These are phyloP conservation scores for Curvularia sp. DNA, from an alignment of 2,329 filamentous ascomycete species.

Conservation along the genomic window DNA sequence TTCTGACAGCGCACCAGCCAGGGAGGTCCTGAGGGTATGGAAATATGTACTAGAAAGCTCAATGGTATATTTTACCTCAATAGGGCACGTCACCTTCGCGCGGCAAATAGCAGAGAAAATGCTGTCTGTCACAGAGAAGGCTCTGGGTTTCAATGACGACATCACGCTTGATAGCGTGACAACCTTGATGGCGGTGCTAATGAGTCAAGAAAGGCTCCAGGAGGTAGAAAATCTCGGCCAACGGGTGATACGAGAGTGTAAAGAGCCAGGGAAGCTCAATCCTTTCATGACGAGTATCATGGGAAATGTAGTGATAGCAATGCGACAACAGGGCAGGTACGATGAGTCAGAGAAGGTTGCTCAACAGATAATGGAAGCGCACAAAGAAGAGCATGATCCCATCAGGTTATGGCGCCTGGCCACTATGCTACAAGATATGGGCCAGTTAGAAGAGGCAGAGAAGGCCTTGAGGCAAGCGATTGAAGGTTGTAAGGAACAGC, in stretches of 20 bases:
- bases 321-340: not conserved
- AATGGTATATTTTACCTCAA: not conserved
- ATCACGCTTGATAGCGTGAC: not conserved
- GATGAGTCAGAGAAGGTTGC: not conserved
- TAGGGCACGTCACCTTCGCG: no score
- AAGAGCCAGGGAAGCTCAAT: not conserved
- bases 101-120: not conserved
- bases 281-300: not conserved
- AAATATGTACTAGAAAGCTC: fast-evolving
- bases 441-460: not conserved
- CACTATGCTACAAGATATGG: not conserved
- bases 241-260: not conserved
- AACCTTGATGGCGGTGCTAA: not conserved
- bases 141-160: not conserved
- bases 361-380: not conserved
- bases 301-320: not conserved
- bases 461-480: not conserved
- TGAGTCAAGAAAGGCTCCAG: not conserved
- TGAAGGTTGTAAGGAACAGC: not conserved
- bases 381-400: not conserved
- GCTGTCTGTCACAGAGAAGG: not conserved
- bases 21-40: not conserved
- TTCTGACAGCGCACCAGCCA: not conserved
- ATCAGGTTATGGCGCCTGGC: not conserved
- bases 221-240: not conserved